Percentiles rank a stretch among this genome's conserved stretches.
phyloP scores from a whole-genome alignment of 2,329 filamentous ascomycete species.

The Dactylella cylindrospora region DNA sequence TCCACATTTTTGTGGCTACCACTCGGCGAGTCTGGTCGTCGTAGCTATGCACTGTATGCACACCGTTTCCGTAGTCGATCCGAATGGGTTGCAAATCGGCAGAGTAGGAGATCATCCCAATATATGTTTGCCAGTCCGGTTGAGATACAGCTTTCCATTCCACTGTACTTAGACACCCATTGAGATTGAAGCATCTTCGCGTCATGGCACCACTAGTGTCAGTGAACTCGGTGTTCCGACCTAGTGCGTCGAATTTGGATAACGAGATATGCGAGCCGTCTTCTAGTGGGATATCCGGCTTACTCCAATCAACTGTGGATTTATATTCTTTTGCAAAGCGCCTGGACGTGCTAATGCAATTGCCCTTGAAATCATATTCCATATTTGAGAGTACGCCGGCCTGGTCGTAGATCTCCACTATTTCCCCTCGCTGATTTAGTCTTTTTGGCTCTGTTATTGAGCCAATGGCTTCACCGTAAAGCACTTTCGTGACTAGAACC shows the following conservation, averaged over 20 bases:
- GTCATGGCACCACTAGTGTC: neutral
- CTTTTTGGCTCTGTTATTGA: too few relatives aligned
- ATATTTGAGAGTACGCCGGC: neutral
- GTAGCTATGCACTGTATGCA: neutral
- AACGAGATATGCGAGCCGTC: neutral
- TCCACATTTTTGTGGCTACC: too few relatives aligned
- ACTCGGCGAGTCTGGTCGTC: neutral
- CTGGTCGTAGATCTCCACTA: conserved; percentile 15
- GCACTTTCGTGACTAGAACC: neutral
- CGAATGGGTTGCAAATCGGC: neutral
- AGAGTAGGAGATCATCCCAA: neutral
- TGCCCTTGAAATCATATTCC: conserved; percentile 44
- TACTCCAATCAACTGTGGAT: conserved; percentile 7
- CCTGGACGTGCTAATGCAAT: neutral
- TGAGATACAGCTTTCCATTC: neutral
- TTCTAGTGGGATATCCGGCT: neutral
- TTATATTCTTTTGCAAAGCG: conserved; percentile 5
- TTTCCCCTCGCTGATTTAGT: conserved; percentile 3
- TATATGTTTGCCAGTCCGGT: neutral
- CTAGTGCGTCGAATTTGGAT: conserved; percentile 2
- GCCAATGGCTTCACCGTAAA: neutral
- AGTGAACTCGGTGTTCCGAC: neutral
- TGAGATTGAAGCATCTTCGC: neutral
- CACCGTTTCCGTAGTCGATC: neutral
- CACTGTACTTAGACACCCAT: neutral